These are phyloP conservation scores for Cystobasidium onofrii DNA, from an alignment of 768 basidiomycete species.

Conservation along the genomic window DNA sequence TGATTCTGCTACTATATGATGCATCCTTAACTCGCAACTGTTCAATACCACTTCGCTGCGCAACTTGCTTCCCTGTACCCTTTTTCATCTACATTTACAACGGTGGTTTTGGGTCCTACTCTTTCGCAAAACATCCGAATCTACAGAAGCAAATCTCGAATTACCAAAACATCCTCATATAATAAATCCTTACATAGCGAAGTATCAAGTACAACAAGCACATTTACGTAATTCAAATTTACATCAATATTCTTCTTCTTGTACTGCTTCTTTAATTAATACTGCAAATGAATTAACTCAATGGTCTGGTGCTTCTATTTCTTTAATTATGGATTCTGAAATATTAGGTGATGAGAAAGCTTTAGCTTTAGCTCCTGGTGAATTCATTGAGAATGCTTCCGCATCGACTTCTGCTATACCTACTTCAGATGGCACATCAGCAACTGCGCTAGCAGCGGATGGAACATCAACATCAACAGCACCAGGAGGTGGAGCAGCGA, in stretches of 20 bases:
- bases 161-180: slow-evolving; percentile 7
- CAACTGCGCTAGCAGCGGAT: not conserved
- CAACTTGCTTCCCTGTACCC: no score
- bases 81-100: no score
- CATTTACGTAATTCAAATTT: not conserved
- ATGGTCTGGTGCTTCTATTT: not conserved
- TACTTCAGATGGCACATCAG: not conserved
- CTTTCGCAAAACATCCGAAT: no score
- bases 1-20: no score
- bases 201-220: not conserved
- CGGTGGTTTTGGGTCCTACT: no score
- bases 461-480: not conserved
- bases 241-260: not conserved
- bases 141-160: slow-evolving; percentile 10
- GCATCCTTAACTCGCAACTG: no score
- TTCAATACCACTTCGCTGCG: no score
- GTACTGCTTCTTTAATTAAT: not conserved
- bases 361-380: not conserved
- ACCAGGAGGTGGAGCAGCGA: not conserved
- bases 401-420: not conserved
- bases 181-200: slow-evolving; percentile 9
- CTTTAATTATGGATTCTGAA: slow-evolving; percentile 3
- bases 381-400: not conserved
- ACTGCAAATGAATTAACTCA: slow-evolving; percentile 7
- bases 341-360: not conserved